Base-by-base conservation (phyloP, 1,139 yeast species). In the Pichia sp. region DNA sequence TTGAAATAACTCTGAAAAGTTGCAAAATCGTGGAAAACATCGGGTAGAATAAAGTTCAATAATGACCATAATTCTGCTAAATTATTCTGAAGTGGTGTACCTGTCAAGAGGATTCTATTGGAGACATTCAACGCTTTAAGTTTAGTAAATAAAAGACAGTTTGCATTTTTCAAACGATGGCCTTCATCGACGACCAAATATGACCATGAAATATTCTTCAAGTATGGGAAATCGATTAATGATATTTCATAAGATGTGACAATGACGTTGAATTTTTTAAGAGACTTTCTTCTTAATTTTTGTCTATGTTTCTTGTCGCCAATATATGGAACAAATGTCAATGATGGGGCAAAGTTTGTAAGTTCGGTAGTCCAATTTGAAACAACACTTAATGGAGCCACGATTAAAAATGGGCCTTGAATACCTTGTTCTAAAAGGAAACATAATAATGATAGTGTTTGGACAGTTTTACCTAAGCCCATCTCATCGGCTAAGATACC, bases 401-500 rank as follows among this genome's bases (percentile, higher is more conserved):
- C 89, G 39, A 93, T 75, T 37, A 93, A 68, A 60, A 88, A 91
- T 0, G 97, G 96, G 0, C 98, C 98, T 21, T 68, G 66, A 2
- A 89, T 78, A 3, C 87, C 91, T 61, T 88, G 81, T 56, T 89
- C 96, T 38, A 85, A 77, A 38, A 93, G 70, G 61, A 85, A 88
- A 11, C 89, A 79, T 14, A 91, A 60, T 53, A 91, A 74, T 0
- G 96, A 76, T 48, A 93, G 87, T 40, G 94, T 85, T 63, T 91
- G 96, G 12, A 91, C 67, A 0, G 98, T 93, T 62, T 91, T 91
- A 6, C 99, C 98, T 36, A 90, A 70, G 0, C 98, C 98, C 98
- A 91, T 93, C 65, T 91, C 98, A 66, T 93, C 98, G 0, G 98
- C 98, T 28, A 93, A 69, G 32, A 93, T 90, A 3, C 99, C 99